Conservation (phyloP, 2,329 filamentous ascomycete species). For the Drechslera avenae region DNA sequence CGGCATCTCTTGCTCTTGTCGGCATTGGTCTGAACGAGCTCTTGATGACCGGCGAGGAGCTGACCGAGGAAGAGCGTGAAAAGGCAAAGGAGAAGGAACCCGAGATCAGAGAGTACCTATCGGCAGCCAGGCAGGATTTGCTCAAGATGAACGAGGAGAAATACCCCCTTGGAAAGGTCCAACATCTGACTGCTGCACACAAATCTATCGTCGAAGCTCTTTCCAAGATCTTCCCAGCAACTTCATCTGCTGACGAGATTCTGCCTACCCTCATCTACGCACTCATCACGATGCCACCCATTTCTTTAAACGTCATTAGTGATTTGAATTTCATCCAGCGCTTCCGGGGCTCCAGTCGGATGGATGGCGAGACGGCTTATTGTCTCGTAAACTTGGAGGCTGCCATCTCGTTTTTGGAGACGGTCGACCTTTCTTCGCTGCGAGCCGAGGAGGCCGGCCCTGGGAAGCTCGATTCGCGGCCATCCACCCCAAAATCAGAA, state of each 20-base stretch:
- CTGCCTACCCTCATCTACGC: slow-evolving; percentile 96
- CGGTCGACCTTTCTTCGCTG: slow-evolving; percentile 88
- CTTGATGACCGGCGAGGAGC: slow-evolving; percentile 60
- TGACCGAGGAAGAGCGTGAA: slow-evolving; percentile 62
- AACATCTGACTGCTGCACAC: slow-evolving; percentile 84
- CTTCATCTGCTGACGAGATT: slow-evolving; percentile 94
- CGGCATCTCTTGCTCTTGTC: slow-evolving; percentile 85
- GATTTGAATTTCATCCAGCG: slow-evolving; percentile 93
- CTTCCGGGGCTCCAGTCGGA: slow-evolving; percentile 82
- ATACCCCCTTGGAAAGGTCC: slow-evolving; percentile 89
- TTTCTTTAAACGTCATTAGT: slow-evolving; percentile 86
- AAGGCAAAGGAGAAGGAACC: slow-evolving; percentile 59
- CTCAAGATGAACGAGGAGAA: slow-evolving; percentile 83
- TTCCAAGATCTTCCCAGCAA: slow-evolving; percentile 67
- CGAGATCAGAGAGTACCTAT: slow-evolving; percentile 74
- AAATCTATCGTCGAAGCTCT: slow-evolving; percentile 92
- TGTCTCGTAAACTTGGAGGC: slow-evolving; percentile 96
- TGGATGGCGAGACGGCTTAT: slow-evolving; percentile 94
- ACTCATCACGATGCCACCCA: slow-evolving; percentile 85
- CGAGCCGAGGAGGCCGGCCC: slow-evolving; percentile 74
- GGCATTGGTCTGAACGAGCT: slow-evolving; percentile 88
- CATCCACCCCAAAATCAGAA: slow-evolving; percentile 52
- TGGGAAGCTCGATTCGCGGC: slow-evolving; percentile 58
- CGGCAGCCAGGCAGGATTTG: slow-evolving; percentile 69
- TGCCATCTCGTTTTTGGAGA: slow-evolving; percentile 91